Base-by-base conservation (phyloP, 805 yeast species). In the Candida bentonensis region DNA sequence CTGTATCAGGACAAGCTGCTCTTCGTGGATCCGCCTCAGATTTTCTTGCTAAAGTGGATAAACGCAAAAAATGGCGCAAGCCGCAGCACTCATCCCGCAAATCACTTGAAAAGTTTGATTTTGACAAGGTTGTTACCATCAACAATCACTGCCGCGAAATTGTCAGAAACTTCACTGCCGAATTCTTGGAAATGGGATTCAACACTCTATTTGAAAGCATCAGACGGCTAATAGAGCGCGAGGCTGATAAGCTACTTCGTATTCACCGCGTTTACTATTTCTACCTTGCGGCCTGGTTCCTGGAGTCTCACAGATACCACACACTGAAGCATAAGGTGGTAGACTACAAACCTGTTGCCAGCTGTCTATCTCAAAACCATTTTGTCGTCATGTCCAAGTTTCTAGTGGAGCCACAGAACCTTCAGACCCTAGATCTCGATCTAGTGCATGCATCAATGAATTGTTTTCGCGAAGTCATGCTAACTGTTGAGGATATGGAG, bases 131-230 rank as follows among this genome's bases (percentile, higher is more conserved):
- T 13, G 47, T 61, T 36, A 22, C 47, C 26, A 34, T 55, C 28
- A 25, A 56, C 50, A 44, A 51, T 46, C 44, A 53, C 47, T 39
- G 63, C 55, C 2, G 62, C 5, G 49, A 52, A 0, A 46, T 56
- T 0, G 57, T 79, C 23, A 58, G 61, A 3, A 47, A 51, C 2
- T 80, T 82, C 54, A 70, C 76, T 17, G 57, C 68, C 15, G 74
- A 76, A 46, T 81, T 87, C 51, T 61, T 76, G 3, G 87, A 84
- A 46, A 80, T 85, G 25, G 77, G 87, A 15, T 85, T 83, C 61
- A 83, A 84, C 53, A 76, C 76, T 15, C 60, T 87, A 22, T 64
- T 84, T 42, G 65, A 60, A 41, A 66, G 74, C 23, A 63, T 81
- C 11, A 69, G 82, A 7, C 66, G 63, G 53, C 61, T 66, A 47